Percentiles rank a stretch among this genome's conserved stretches.
Conservation (phyloP, 169 alveolate genomes). For the Eimeria necatrix region DNA sequence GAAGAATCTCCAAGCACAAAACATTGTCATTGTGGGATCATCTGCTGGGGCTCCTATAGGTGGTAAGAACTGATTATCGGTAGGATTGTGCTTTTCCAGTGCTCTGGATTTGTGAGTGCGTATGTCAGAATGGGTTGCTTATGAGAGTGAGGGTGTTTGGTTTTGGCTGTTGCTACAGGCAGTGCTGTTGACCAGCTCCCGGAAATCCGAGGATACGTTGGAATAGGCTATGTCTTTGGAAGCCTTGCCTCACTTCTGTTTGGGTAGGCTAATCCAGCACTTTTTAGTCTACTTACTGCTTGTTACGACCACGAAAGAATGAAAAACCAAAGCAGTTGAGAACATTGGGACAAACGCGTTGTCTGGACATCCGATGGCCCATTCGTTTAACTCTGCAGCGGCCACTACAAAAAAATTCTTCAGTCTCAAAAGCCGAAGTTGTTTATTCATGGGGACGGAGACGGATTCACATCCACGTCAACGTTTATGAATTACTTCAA, state of each 20-base stretch:
- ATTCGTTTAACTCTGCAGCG: conserved; percentile 55
- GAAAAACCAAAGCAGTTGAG: too few relatives aligned
- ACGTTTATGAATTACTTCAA: conserved; percentile 79
- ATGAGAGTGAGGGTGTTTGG: neutral
- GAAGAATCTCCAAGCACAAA: conserved; percentile 42
- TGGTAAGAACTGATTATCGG: conserved; percentile 54
- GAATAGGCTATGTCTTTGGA: conserved; percentile 86
- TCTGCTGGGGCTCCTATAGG: conserved; percentile 89
- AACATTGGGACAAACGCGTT: neutral
- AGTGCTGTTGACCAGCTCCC: conserved; percentile 84
- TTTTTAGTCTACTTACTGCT: neutral
- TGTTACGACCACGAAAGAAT: neutral
- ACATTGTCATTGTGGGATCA: conserved; percentile 85
- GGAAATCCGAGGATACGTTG: conserved; percentile 83
- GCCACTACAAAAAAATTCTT: conserved; percentile 82
- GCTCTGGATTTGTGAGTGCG: neutral
- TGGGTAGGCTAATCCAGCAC: conserved; percentile 55
- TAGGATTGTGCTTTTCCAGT: neutral
- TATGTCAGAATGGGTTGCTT: neutral
- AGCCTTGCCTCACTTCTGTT: conserved; percentile 83
- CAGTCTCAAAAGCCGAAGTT: conserved; percentile 82
- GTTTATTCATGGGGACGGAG: conserved; percentile 83
- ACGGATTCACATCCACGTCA: conserved; percentile 83
- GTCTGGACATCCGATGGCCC: too few relatives aligned
- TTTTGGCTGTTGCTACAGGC: conserved; percentile 72